A percentile compares a stretch with the other conserved stretches of the same genome.
Evolutionary conservation across 257 asterid genomes (phyloP).

Genomic region (Nicotiana sylvestris): DNA sequence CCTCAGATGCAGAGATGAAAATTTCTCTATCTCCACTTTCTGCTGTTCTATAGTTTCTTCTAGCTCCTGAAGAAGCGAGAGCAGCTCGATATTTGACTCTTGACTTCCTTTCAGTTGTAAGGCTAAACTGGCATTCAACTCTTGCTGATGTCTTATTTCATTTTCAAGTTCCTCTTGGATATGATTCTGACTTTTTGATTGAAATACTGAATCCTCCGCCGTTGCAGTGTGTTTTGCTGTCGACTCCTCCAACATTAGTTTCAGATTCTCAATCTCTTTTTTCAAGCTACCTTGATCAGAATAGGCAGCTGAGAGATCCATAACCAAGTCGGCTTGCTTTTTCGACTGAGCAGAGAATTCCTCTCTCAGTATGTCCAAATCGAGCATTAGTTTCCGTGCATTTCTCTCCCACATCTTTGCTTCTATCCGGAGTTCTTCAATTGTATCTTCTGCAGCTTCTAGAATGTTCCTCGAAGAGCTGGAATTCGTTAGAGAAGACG

Average conservation of each 20-base stretch:
- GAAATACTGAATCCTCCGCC: conserved; percentile 28
- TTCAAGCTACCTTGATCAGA: conserved; percentile 51
- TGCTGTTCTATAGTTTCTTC: conserved; percentile 74
- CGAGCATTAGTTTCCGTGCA: conserved; percentile 73
- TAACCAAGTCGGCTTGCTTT: conserved; percentile 55
- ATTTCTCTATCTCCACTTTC: conserved; percentile 61
- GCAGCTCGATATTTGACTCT: conserved; percentile 80
- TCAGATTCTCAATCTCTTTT: conserved; percentile 50
- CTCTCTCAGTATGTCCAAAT: conserved; percentile 60
- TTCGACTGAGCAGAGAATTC: conserved; percentile 53
- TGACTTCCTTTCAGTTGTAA: conserved; percentile 68
- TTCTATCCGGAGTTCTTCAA: conserved; percentile 74
- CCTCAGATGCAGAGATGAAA: conserved; percentile 35
- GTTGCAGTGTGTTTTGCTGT: conserved; percentile 18
- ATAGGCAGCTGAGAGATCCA: conserved; percentile 66
- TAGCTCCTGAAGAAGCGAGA: conserved; percentile 82
- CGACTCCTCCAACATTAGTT: conserved; percentile 32
- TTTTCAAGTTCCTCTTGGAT: conserved; percentile 54
- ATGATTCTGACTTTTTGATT: conserved; percentile 33
- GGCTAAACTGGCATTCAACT: conserved; percentile 50
- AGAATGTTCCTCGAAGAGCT: conserved; percentile 49
- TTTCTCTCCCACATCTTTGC: conserved; percentile 98
- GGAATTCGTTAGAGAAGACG: conserved; percentile 25
- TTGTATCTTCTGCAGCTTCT: conserved; percentile 68
- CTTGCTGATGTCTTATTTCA: conserved; percentile 62